Evolutionary conservation across 495 filamentous ascomycete species (phyloP).

Genomic region (Podospora comata): DNA sequence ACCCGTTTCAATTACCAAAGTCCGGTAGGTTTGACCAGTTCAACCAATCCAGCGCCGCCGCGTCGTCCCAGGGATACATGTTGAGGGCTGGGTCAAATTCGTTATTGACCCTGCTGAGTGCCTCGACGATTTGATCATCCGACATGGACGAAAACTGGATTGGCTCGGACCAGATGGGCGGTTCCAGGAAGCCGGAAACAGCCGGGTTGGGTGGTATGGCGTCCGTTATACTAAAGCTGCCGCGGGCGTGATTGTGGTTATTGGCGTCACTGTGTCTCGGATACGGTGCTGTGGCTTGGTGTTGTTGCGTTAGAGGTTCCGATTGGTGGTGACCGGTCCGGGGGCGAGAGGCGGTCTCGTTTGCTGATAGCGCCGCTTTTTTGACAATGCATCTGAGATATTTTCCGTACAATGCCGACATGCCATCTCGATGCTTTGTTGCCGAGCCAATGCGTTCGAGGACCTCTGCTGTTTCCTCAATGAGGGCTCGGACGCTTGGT

Average conservation of each 20-base stretch:
- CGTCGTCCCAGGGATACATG: conserved; percentile 54
- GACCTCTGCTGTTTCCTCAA: conserved; percentile 66
- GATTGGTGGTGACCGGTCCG: neutral
- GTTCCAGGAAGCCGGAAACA: conserved; percentile 27
- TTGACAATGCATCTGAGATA: conserved; percentile 59
- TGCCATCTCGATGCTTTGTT: conserved; percentile 61
- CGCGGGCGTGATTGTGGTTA: conserved; percentile 14
- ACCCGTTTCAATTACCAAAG: conserved; percentile 29
- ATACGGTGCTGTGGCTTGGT: conserved; percentile 14
- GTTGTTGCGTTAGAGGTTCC: conserved; percentile 13
- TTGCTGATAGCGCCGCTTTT: conserved; percentile 25
- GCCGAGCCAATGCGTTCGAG: conserved; percentile 64
- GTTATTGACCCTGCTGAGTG: conserved; percentile 56
- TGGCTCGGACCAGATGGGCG: conserved; percentile 48
- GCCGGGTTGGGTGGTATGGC: conserved; percentile 16
- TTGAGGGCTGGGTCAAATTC: conserved; percentile 52
- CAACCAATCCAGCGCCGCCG: conserved; percentile 57
- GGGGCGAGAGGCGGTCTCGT: conserved; percentile 8
- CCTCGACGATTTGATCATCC: conserved; percentile 60
- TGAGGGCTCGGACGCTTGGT: conserved; percentile 63
- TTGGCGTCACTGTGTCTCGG: conserved; percentile 11
- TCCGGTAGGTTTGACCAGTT: conserved; percentile 53
- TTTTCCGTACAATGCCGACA: conserved; percentile 59
- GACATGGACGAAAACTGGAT: conserved; percentile 67
- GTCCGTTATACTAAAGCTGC: conserved; percentile 22